Evolutionary conservation across 2,329 filamentous ascomycete species (phyloP), one percentile per base, ranked within the genome.

Genomic region (Fusarium sp.): DNA sequence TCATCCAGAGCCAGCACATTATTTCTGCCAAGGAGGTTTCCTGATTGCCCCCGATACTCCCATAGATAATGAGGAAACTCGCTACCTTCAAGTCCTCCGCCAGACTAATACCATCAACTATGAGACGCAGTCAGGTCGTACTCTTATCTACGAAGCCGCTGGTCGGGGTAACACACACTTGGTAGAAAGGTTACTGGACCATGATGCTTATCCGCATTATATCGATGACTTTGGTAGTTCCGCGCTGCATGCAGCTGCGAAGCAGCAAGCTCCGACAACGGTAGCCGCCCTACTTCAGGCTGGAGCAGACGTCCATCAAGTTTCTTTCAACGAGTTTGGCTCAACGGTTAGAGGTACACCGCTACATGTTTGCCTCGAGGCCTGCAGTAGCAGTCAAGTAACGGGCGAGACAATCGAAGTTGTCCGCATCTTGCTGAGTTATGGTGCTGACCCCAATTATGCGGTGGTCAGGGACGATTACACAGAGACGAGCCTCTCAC

Each of bases 301-400:
- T 35, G 31, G 46, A 18, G 31, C 46, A 20, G 31, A 50, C 7
- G 29, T 50, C 3, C 46, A 50, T 35, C 46, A 25, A 7, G 15
- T 12, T 35, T 50, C n/a, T 14, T 4, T 25, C 15, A 8, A 50
- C 11, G 46, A 35, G 9, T 3, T 10, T 50, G 29, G 29, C 29
- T 35, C 15, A 22, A 22, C 29, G 10, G 1, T 50, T 14, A 25
- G 7, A 6, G n/a, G 3, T 20, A 35, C 47, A 1, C 31, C 31
- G 5, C 12, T 50, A 13, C 2, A 35, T 35, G n/a, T 35, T 5
- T 35, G 47, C 20, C 47, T 50, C 31, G 1, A 25, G 5, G 47
- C n/a, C 4, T 50, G 7, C 3, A 20, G 1, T 50, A 11, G 15
- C 11, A 2, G 31, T 4, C 5, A 35, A 25, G 4, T 11, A 0